Base-by-base conservation (phyloP, 768 basidiomycete genomes). In the Suillus cothurnatus region DNA sequence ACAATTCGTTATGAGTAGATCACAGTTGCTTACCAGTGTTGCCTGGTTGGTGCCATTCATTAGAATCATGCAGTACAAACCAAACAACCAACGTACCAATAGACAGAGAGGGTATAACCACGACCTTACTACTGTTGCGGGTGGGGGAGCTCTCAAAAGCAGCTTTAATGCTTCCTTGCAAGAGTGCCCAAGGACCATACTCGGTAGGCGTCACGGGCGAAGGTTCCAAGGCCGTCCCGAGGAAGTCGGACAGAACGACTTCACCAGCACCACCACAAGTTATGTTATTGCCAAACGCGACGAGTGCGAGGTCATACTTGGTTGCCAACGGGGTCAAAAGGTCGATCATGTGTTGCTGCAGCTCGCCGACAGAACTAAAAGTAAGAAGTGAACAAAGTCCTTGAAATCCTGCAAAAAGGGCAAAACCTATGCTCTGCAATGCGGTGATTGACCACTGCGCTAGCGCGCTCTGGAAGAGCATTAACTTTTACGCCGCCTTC, bases 401-500 rank as follows among this genome's bases (percentile, higher is more conserved):
- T 21, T 7, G 19, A 41, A 21, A 21, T 41, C 11, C 3, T 7
- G 28, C 14, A 21, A 34, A 59, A 41, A 6, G 41, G 19, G 14
- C 61, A 79, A 15, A n/a, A 86, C 87, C 86, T 88, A 43, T 82
- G 77, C 19, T 84, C 84, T 4, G 87, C 83, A 53, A 93, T 87
- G 34, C 90, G 86, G 69, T 90, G 88, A 72, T 92, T 90, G 53
- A 92, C 84, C 23, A 92, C 73, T 6, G 86, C 86, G 72, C 79
- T 85, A 6, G 85, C 87, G 66, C 77, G 80, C 75, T 93, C 91
- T 0, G 92, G 92, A 23, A 94, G 82, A 26, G 91, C 91, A 71
- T 93, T 93, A 36, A 81, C 81, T 75, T 91, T 91, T n/a, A 87
- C 84, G 17, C 86, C 87, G 36, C 86, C 86, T 39, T 80, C 76